Evolutionary conservation across 129 eudicot species (phyloP), one percentile per base, ranked within the genome.

Genomic region (Rutidosis leptorrhynchoides): DNA sequence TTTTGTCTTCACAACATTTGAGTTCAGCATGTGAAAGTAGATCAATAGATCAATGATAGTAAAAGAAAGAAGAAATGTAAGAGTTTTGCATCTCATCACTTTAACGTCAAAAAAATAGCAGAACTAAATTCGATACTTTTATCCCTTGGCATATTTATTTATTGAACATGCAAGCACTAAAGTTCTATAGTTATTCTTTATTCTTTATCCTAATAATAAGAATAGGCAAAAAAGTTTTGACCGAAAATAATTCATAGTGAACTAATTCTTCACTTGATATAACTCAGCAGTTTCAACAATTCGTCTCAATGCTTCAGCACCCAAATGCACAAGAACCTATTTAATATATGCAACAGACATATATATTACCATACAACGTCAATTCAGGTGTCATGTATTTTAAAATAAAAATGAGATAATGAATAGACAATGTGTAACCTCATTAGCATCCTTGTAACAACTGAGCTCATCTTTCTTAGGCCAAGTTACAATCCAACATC

Each of bases 401-500:
- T n/a, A 35, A 16, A 64, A 56, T 42, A 19, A 6, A 19, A 9
- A 46, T 37, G 19, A 55, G 19, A 30, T 55, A 65, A 9, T 7
- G 16, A 40, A 74, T 42, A 42, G 54, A 6, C 6, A 10, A 2
- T 17, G 40, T 66, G 51, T 49, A 43, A 91, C 98, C 90, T 91
- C 98, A 76, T 91, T 91, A 55, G 98, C 96, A 78, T 91, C 98
- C 83, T 91, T 91, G 76, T 67, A 91, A 56, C 74, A 60, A 55
- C 69, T 40, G 33, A 15, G 20, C 76, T 85, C 96, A 28, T 91
- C 89, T 80, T 81, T 91, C 86, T 78, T 91, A 7, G 98, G 98
- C 96, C 98, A 91, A 21, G 78, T 77, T 30, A 91, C 98, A 68
- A 54, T 71, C 96, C 94, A 85, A 79, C 96, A 91, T 87, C 98